phyloP scores from a whole-genome alignment of 2,329 filamentous ascomycete genomes.

The Penicillium sp. region DNA sequence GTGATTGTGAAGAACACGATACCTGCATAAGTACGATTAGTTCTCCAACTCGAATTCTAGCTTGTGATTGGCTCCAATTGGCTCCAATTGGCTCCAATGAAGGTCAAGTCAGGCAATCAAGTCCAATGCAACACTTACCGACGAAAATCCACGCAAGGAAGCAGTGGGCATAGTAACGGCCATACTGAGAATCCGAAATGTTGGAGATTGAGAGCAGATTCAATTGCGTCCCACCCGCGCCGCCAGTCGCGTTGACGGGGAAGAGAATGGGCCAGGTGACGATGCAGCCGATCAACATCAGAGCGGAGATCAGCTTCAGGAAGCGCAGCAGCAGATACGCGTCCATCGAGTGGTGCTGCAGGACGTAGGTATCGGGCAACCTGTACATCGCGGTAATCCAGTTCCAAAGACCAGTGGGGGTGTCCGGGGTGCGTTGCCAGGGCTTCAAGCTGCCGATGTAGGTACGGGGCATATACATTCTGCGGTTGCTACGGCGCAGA shows the following conservation, averaged over 20 bases:
- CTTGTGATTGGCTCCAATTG: neutral
- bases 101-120: neutral
- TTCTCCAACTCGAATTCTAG: neutral
- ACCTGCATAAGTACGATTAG: conserved; percentile 37
- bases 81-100: neutral
- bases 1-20: conserved; percentile 90
- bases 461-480: conserved; percentile 60
- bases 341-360: conserved; percentile 91
- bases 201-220: conserved; percentile 81
- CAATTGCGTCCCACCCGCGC: conserved; percentile 65
- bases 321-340: conserved; percentile 90
- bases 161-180: conserved; percentile 79
- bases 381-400: conserved; percentile 71
- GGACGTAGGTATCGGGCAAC: conserved; percentile 73
- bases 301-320: conserved; percentile 74
- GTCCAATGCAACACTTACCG: conserved; percentile 43
- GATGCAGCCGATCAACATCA: conserved; percentile 79
- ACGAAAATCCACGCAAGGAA: conserved; percentile 81
- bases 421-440: conserved; percentile 59
- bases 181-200: conserved; percentile 58
- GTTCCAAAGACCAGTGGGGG: conserved; percentile 65
- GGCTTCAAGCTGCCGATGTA: conserved; percentile 58
- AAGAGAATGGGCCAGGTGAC: conserved; percentile 88
- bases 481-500: conserved; percentile 52
- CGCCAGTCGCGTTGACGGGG: conserved; percentile 86